phyloP scores from a whole-genome alignment of 179 eudicot species.

The Vitellaria paradoxa region DNA sequence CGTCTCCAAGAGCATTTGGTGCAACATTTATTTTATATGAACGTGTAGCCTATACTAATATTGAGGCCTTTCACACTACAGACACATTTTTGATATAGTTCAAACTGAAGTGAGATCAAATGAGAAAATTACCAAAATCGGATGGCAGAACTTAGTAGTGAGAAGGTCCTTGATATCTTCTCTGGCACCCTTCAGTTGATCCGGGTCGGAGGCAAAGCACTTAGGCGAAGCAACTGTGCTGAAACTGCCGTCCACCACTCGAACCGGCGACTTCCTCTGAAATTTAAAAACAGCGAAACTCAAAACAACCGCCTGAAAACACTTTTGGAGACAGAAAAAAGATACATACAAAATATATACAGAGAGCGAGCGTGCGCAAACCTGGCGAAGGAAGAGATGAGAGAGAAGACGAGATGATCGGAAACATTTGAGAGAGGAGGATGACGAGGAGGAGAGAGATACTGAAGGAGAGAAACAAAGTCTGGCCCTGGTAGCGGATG shows the following conservation, averaged over 20 bases:
- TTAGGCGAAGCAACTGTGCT: conserved; percentile 43
- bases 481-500: conserved; percentile 28
- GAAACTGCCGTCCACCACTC: conserved; percentile 29
- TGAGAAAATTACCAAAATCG: conserved; percentile 50
- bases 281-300: not conserved
- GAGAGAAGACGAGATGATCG: conserved; percentile 43
- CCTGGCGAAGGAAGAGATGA: conserved; percentile 45
- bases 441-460: conserved; percentile 27
- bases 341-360: not conserved
- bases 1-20: not conserved
- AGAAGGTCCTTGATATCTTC: conserved; percentile 81
- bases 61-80: too few relatives aligned
- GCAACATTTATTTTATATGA: too few relatives aligned
- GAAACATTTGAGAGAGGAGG: conserved; percentile 44
- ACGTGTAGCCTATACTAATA: too few relatives aligned
- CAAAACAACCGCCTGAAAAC: not conserved
- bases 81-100: too few relatives aligned
- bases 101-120: too few relatives aligned
- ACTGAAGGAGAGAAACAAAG: conserved; percentile 21
- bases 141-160: conserved; percentile 61
- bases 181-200: conserved; percentile 70
- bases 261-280: conserved; percentile 27
- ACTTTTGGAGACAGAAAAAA: not conserved
- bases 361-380: conserved; percentile 15
- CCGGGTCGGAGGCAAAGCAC: conserved; percentile 63